phyloP scores from a whole-genome alignment of 331 rosid genomes.

The Telfairia occidentalis region DNA sequence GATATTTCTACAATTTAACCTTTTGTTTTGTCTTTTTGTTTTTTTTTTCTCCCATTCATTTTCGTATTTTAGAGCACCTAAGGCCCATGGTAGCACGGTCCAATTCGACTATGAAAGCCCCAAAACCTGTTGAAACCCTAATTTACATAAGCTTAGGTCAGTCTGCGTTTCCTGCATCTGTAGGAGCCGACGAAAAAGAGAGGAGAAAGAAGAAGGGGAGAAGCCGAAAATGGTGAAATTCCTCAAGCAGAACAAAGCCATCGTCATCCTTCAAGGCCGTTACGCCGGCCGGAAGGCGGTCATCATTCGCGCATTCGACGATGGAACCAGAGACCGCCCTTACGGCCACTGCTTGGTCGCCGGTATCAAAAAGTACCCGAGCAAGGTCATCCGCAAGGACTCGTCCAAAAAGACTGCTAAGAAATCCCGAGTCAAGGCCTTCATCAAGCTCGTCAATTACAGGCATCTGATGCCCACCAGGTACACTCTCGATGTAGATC shows the following conservation, averaged over 20 bases:
- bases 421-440: slow-evolving; percentile 15
- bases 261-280: slow-evolving; percentile 16
- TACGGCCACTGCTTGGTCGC: slow-evolving; percentile 19
- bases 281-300: slow-evolving; percentile 21
- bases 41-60: no score
- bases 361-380: slow-evolving; percentile 18
- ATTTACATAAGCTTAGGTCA: neutral
- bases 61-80: no score
- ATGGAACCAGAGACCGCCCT: slow-evolving; percentile 14
- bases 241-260: slow-evolving; percentile 15
- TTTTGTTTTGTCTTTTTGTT: no score
- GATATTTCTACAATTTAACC: no score
- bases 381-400: slow-evolving; percentile 18
- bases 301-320: slow-evolving; percentile 14
- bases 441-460: slow-evolving; percentile 15
- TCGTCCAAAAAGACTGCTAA: slow-evolving; percentile 11
- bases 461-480: slow-evolving; percentile 18
- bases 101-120: neutral
- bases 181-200: neutral
- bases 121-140: neutral
- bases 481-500: slow-evolving; percentile 21
- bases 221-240: slow-evolving; percentile 13
- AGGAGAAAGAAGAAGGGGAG: neutral
- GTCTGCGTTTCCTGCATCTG: no score
- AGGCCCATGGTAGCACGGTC: neutral